phyloP scores from a whole-genome alignment of 495 filamentous ascomycete species.

The Xylona heveae region DNA sequence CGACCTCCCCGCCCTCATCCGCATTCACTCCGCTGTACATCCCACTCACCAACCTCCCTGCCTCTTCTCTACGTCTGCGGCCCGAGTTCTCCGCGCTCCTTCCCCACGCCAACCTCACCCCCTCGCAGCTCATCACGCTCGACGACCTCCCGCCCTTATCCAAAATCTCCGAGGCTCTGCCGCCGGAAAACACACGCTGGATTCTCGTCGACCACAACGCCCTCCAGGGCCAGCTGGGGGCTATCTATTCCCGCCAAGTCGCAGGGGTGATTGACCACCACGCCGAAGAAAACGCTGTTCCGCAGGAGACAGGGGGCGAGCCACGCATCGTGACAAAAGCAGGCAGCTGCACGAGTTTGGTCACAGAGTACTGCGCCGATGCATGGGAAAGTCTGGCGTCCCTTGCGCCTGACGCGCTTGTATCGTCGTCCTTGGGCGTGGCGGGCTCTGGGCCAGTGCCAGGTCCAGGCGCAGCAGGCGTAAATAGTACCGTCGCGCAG shows the following conservation, averaged over 20 bases:
- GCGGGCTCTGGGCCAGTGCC: not conserved
- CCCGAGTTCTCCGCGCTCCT: conserved; percentile 48
- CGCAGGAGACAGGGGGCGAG: conserved; percentile 18
- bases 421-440: conserved; percentile 3
- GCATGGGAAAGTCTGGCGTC: conserved; percentile 35
- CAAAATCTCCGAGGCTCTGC: conserved; percentile 12
- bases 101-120: conserved; percentile 15
- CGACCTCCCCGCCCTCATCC: conserved; percentile 19
- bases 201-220: conserved; percentile 84
- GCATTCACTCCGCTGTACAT: conserved; percentile 34
- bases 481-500: no score
- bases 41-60: conserved; percentile 58
- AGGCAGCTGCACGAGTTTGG: conserved; percentile 62
- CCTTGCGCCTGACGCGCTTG: conserved; percentile 12
- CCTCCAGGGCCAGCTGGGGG: conserved; percentile 31
- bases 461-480: no score
- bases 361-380: conserved; percentile 36
- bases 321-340: conserved; percentile 43
- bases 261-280: conserved; percentile 86
- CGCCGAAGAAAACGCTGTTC: conserved; percentile 49
- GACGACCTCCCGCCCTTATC: conserved; percentile 18
- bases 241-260: conserved; percentile 22
- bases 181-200: conserved; percentile 22
- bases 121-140: conserved; percentile 20
- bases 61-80: conserved; percentile 45